phyloP scores from a whole-genome alignment of 768 basidiomycete species.

The Boletus sensibilis region DNA sequence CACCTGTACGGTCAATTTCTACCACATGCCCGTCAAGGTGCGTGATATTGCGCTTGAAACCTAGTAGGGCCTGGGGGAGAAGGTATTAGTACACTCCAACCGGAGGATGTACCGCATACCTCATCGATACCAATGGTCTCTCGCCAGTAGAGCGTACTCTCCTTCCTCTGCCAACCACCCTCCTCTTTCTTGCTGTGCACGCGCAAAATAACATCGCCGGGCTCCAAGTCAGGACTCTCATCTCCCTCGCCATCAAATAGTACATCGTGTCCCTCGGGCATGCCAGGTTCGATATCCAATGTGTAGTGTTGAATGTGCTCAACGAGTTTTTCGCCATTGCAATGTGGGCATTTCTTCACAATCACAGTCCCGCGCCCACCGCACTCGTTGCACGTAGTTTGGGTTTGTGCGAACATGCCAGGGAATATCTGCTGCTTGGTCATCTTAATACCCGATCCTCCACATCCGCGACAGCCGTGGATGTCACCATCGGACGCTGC shows the following conservation, averaged over 20 bases:
- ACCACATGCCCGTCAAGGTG: slow-evolving; percentile 89
- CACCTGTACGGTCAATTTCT: slow-evolving; percentile 64
- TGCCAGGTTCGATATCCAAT: slow-evolving; percentile 81
- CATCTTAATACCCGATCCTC: slow-evolving; percentile 81
- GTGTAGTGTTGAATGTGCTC: slow-evolving; percentile 81
- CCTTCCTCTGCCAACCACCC: slow-evolving; percentile 87
- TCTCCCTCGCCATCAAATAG: slow-evolving; percentile 97
- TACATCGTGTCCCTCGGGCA: slow-evolving; percentile 91
- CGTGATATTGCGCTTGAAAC: slow-evolving; percentile 89
- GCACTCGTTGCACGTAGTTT: slow-evolving; percentile 81
- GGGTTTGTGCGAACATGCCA: slow-evolving; percentile 91
- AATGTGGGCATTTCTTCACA: slow-evolving; percentile 76
- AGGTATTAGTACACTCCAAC: not conserved
- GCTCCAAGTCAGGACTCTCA: slow-evolving; percentile 93
- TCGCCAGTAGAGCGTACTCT: slow-evolving; percentile 86
- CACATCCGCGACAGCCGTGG: slow-evolving; percentile 80
- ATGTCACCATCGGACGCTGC: slow-evolving; percentile 89
- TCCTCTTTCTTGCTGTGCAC: slow-evolving; percentile 75
- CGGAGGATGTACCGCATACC: slow-evolving; percentile 35
- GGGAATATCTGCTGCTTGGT: slow-evolving; percentile 92
- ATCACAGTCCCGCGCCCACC: slow-evolving; percentile 81
- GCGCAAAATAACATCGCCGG: slow-evolving; percentile 89
- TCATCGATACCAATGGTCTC: slow-evolving; percentile 91
- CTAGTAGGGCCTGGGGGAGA: slow-evolving; percentile 76
- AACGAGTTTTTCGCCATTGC: slow-evolving; percentile 76